phyloP scores from a whole-genome alignment of 2,329 filamentous ascomycete species.

The Whalleya microplaca region DNA sequence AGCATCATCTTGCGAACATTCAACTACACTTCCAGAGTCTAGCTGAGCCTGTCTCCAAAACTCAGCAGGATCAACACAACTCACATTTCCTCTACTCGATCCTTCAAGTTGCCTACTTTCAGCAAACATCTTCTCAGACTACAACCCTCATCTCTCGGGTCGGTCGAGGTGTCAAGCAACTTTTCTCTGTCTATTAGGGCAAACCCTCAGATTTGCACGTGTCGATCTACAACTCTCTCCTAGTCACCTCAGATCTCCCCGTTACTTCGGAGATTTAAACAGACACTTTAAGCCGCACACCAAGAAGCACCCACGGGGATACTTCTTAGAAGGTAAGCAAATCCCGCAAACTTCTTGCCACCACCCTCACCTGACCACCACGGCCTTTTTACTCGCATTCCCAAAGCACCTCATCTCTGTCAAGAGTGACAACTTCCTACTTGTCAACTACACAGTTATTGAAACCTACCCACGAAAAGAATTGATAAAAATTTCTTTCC shows the following conservation, averaged over 20 bases:
- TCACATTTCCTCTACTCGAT: background rate
- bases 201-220: background rate
- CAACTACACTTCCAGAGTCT: background rate
- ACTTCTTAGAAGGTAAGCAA: no score
- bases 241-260: background rate
- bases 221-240: background rate
- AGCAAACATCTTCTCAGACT: background rate
- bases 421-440: no score
- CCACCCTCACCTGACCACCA: no score
- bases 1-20: background rate
- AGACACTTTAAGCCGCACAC: background rate
- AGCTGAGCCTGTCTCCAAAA: background rate
- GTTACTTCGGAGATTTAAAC: background rate
- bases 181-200: background rate
- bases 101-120: background rate
- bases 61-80: background rate
- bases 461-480: no score
- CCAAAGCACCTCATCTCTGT: no score
- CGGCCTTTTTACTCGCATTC: no score
- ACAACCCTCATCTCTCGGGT: background rate
- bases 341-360: no score
- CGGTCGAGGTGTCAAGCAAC: background rate
- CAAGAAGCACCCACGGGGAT: no score
- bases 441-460: no score
- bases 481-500: no score